A percentile compares a stretch with the other conserved stretches of the same genome.
Conservation (phyloP, 305 asterid species). For the Fraxinus ornus region DNA sequence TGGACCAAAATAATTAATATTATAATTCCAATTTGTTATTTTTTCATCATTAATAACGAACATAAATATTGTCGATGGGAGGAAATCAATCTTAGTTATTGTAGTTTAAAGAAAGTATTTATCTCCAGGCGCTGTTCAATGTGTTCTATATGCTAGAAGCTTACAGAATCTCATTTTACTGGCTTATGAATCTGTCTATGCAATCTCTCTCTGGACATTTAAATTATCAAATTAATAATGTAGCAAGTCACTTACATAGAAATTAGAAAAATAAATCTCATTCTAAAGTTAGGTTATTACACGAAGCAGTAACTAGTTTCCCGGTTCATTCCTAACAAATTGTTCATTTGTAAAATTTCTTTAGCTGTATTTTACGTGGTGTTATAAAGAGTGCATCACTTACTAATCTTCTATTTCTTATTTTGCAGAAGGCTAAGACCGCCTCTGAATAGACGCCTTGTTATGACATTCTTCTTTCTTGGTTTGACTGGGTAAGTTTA, state of each 20-base stretch:
- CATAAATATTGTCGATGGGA: background rate
- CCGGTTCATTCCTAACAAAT: background rate
- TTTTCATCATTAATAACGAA: background rate
- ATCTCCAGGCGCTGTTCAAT: background rate
- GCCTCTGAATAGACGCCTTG: slow-evolving; percentile 57
- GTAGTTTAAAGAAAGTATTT: background rate
- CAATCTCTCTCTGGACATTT: background rate
- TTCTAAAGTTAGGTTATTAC: background rate
- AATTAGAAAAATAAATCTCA: background rate
- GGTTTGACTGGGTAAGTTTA: slow-evolving; percentile 85
- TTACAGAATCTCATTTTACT: background rate
- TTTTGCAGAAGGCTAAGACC: slow-evolving; percentile 66
- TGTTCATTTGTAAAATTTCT: background rate
- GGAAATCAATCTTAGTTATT: background rate
- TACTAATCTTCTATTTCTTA: slow-evolving; percentile 14
- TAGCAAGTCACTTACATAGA: background rate
- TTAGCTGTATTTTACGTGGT: slow-evolving; percentile 4
- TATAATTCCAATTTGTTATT: background rate
- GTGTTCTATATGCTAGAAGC: background rate
- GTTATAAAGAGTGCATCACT: background rate
- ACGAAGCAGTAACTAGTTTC: background rate
- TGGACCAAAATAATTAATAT: background rate
- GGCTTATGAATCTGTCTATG: background rate
- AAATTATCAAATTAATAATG: background rate
- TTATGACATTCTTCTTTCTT: slow-evolving; percentile 76